Base-by-base conservation (phyloP, 192 early-diverging fungal species). In the Coemansia sp. region DNA sequence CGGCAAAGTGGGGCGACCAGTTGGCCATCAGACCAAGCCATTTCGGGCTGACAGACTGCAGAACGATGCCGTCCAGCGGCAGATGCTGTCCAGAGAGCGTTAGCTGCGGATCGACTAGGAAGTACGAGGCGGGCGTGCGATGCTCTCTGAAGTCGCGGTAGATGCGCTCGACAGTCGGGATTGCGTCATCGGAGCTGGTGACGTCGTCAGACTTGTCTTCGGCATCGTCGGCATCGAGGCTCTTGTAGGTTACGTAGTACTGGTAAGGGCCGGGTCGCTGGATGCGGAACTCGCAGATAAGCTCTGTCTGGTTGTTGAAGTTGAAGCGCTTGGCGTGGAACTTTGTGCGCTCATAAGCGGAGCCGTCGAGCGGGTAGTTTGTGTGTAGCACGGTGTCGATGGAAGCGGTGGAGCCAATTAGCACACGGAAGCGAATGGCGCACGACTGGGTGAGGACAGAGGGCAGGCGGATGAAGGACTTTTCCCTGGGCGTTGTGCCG, bases 41-140 rank as follows among this genome's bases (percentile, higher is more conserved):
- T 64, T 99, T 99, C 28, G 96, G 94, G 6, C 94, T 86, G n/a
- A 95, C 86, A 1, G 97, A 92, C 74, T 96, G 84, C 56, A 96
- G 84, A 48, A 87, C 91, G 8, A 99, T 85, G 3, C 87, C 96
- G 62, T 98, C 94, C 48, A 98, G 74, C 13, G 96, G 89, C 60
- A 97, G 65, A 6, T 87, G 71, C 55, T 62, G 31, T 15, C 74
- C 72, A 57, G 59, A 63, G 62, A 94, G 68, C 22, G 45, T 63
- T 23, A 99, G 73, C 14, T 87, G 75, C n/a, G 97, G 97, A 53
- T 98, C 95, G 8, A 98, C 93, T 8, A 94, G 83, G 62, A 98
- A 89, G 65, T 86, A 84, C 17, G 91, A 86, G 0, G 78, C 74
- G 3, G 67, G 65, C 19, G 84, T 85, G 28, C 82, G 60, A 17